Percentiles rank a stretch among this genome's conserved stretches.
phyloP scores from a whole-genome alignment of 345 rosid species.

The Draba incana region DNA sequence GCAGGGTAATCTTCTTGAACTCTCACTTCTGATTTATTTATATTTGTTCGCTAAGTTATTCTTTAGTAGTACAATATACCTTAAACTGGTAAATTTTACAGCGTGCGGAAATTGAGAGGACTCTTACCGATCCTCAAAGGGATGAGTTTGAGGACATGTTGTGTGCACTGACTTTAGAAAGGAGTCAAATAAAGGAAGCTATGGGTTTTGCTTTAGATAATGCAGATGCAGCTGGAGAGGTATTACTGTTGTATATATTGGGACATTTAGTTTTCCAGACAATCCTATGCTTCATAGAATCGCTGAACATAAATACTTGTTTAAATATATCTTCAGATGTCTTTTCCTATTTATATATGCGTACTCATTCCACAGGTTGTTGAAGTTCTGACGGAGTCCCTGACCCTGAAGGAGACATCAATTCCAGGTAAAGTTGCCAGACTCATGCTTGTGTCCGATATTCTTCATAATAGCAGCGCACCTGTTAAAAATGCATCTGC shows the following conservation, averaged over 20 bases:
- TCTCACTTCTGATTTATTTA: constrained; percentile 11
- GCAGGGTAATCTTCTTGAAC: constrained; percentile 66
- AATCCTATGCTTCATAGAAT: constrained; percentile 3
- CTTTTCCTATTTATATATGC: constrained; percentile 12
- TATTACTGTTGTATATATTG: constrained; percentile 33
- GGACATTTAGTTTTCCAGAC: constrained; percentile 8
- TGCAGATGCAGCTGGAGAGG: constrained; percentile 99
- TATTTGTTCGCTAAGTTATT: not conserved
- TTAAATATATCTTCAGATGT: constrained; percentile 14
- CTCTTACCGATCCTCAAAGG: constrained; percentile 90
- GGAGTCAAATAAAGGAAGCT: constrained; percentile 92
- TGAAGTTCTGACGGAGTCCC: constrained; percentile 95
- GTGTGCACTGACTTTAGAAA: constrained; percentile 89
- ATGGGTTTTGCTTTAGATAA: constrained; percentile 98
- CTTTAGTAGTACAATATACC: not conserved
- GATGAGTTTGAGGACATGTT: constrained; percentile 99
- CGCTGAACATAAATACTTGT: not conserved
- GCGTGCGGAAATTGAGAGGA: constrained; percentile 87
- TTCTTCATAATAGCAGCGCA: constrained; percentile 97
- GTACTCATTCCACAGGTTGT: constrained; percentile 62
- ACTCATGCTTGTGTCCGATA: constrained; percentile 48
- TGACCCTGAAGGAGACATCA: constrained; percentile 91
- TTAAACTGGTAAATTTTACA: constrained; percentile 44
- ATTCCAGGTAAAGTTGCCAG: constrained; percentile 98
- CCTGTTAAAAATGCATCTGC: constrained; percentile 99